Base-by-base conservation (phyloP, 495 filamentous ascomycete species). In the Penicillium ochrochloron region DNA sequence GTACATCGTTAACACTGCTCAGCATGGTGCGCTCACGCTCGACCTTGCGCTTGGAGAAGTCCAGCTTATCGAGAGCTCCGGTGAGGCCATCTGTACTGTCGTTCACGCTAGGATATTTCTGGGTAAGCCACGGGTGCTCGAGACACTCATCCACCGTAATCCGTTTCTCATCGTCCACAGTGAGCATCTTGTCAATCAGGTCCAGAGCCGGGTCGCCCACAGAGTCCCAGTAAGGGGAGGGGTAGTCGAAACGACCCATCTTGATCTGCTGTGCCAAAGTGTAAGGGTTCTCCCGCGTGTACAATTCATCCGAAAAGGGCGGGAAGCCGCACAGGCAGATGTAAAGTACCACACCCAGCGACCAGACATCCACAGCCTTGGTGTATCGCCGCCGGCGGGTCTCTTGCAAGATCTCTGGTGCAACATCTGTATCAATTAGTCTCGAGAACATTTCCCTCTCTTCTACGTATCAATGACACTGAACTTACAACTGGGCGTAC, bases 241-340 rank as follows among this genome's bases (percentile, higher is more conserved):
- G 96, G 66, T 97, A 99, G 75, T 97, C 92, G 66, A 96, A 98
- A 50, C 85, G 85, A 7, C 90, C 96, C 72, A 85, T 83, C 72
- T 90, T 91, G 76, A 99, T 99, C 78, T 98, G 88, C 65, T 99
- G 92, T 0, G 91, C 89, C 17, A 99, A 83, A 0, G 84, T 93
- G 66, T 92, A 97, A 11, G 94, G 96, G 64, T 93, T 90, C 46
- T 92, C 87, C 5, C 75, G 61, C 6, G 87, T 90, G 69, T 85
- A 90, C 1, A 98, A 87, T 75, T 99, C 96, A 66, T 98, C 96
- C 3, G 90, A 93, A 79, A 99, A 99, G 0, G 96, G 96, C 5
- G 96, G 95, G 68, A 98, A 99, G 5, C 96, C 96, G 73, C 96
- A 99, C 15, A 99, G 87, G 72, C 94, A 98, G 67, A 99, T 98